Base-by-base conservation (phyloP, 371 early-diverging fungal genomes). In the Mortierella sp. region DNA sequence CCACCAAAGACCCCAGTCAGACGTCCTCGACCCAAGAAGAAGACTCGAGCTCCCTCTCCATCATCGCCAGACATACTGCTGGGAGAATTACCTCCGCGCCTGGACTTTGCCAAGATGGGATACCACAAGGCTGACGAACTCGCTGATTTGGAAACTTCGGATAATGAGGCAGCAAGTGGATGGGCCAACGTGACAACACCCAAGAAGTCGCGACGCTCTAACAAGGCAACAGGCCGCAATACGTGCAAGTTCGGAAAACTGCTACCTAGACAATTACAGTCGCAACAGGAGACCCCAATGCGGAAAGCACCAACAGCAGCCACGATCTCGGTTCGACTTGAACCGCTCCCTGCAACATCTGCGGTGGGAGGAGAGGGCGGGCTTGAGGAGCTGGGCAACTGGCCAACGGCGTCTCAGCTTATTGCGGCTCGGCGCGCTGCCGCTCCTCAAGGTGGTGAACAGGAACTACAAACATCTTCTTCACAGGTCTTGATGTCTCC, bases 41-140 rank as follows among this genome's bases (percentile, higher is more conserved):
- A 21, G 18, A 72, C 29, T 38, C 79, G 3, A 38, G 24, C 54
- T 51, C 63, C 16, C n/a, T 63, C 43, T 43, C 35, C 41, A 11
- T 49, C 78, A 1, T 72, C 80, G 29, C 75, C 83, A 24, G 41
- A 48, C 1, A 3, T 63, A 18, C 21, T 35, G 21, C 16, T 63
- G 32, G 63, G 35, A 35, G 63, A 48, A n/a, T 65, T 84, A 49
- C 84, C 84, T 29, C 81, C 84, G n/a, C 81, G 78, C 1, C 49
- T 84, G 63, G 84, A 84, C 71, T 80, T 80, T 38, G 70, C 65
- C 11, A 75, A 80, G 27, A 41, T 84, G 10, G 80, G 80, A 12
- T 77, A 75, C 18, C 75, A 51, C 44, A 58, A 27, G 5, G 44
- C 77, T 11, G 72, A 35, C 5, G 48, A 49, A 24, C 29, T 73